Evolutionary conservation across 2,329 filamentous ascomycete species (phyloP).

Genomic region (Colletotrichum liriopes): DNA sequence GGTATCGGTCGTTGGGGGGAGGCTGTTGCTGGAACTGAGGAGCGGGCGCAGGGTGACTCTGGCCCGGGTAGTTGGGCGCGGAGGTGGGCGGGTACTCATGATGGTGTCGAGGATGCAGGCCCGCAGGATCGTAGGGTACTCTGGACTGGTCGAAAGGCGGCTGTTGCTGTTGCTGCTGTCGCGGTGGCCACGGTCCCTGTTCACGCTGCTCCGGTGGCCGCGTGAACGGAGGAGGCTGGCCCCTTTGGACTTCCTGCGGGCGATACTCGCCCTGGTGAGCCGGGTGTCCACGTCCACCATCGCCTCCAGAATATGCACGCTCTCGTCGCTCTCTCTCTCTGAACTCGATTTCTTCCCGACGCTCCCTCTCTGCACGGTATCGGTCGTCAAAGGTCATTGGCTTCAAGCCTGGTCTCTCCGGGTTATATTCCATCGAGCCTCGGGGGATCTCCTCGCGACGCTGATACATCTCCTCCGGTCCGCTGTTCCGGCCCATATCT

Average conservation of each 20-base stretch:
- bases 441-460: slow-evolving; percentile 64
- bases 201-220: slow-evolving; percentile 61
- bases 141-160: slow-evolving; percentile 60
- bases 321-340: slow-evolving; percentile 61
- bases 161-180: slow-evolving; percentile 45
- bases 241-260: slow-evolving; percentile 54
- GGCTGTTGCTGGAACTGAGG: slow-evolving; percentile 46
- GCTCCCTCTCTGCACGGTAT: slow-evolving; percentile 65
- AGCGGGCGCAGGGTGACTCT: slow-evolving; percentile 51
- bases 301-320: slow-evolving; percentile 65
- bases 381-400: slow-evolving; percentile 67
- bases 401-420: slow-evolving; percentile 64
- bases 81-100: slow-evolving; percentile 66
- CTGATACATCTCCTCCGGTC: slow-evolving; percentile 61
- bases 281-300: slow-evolving; percentile 61
- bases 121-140: slow-evolving; percentile 60
- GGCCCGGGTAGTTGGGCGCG: slow-evolving; percentile 55
- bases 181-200: slow-evolving; percentile 47
- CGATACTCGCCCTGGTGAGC: slow-evolving; percentile 64
- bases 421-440: slow-evolving; percentile 65
- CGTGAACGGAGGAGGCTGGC: slow-evolving; percentile 58
- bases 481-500: slow-evolving; percentile 62
- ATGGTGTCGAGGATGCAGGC: slow-evolving; percentile 59
- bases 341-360: slow-evolving; percentile 61
- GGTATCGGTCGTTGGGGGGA: slow-evolving; percentile 58